phyloP scores from a whole-genome alignment of 1,139 yeast genomes.

The Torulaspora pretoriensis region DNA sequence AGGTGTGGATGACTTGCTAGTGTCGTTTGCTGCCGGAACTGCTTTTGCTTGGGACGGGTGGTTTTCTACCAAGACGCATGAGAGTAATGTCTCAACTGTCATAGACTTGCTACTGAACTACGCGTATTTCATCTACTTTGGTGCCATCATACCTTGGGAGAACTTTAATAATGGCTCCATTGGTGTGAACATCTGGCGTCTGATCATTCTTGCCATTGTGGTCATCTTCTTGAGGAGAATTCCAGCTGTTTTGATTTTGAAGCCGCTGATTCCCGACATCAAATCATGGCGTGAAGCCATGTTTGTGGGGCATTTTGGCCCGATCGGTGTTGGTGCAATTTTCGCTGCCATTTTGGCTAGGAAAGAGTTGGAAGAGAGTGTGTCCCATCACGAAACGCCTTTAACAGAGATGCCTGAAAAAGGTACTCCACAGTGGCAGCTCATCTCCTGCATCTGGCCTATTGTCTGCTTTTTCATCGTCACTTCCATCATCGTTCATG shows the following conservation, averaged over 20 bases:
- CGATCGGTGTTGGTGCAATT: constrained; percentile 96
- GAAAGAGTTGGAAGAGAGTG: constrained; percentile 61
- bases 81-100: constrained; percentile 87
- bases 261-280: constrained; percentile 85
- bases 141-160: constrained; percentile 92
- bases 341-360: constrained; percentile 86
- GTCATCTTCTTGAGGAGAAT: constrained; percentile 78
- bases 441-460: constrained; percentile 84
- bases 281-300: constrained; percentile 94
- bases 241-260: constrained; percentile 77
- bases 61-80: constrained; percentile 83
- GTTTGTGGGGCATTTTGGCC: constrained; percentile 97
- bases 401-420: constrained; percentile 50
- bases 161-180: constrained; percentile 61
- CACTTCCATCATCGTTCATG: constrained; percentile 88
- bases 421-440: constrained; percentile 58
- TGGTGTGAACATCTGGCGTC: constrained; percentile 81
- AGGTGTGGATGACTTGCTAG: constrained; percentile 89
- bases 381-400: constrained; percentile 58
- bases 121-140: constrained; percentile 89
- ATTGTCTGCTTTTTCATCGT: constrained; percentile 78
- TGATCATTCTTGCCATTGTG: constrained; percentile 75
- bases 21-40: constrained; percentile 93
- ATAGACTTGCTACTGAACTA: constrained; percentile 79
- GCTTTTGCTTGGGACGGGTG: constrained; percentile 98